A percentile compares a stretch with the other conserved stretches of the same genome.
Conservation (phyloP, 495 filamentous ascomycete species). For the Hyaloscypha bicolor region DNA sequence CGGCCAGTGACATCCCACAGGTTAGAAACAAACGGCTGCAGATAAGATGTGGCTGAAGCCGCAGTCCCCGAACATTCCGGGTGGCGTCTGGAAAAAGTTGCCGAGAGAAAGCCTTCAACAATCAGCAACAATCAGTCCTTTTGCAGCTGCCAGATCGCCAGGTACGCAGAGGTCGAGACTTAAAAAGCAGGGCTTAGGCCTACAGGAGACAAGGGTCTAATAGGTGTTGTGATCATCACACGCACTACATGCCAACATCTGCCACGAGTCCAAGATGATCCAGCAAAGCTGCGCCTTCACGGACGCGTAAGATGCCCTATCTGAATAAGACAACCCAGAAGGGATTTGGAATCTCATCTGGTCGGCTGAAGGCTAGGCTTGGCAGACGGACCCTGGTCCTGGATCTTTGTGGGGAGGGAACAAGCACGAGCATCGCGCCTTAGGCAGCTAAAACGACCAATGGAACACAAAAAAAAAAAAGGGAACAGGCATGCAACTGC, state of each 20-base stretch:
- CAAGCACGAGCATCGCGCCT: no score
- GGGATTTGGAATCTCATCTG: not conserved
- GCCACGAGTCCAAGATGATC: not conserved
- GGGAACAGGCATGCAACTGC: no score
- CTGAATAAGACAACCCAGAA: not conserved
- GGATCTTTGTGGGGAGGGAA: conserved; percentile 8
- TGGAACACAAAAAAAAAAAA: no score
- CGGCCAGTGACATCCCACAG: not conserved
- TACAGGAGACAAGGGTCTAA: not conserved
- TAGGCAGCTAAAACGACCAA: no score
- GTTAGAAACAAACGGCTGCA: not conserved
- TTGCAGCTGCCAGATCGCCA: not conserved
- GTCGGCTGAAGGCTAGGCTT: not conserved
- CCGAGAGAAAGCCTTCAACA: not conserved
- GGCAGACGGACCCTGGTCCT: conserved; percentile 8
- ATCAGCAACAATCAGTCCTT: not conserved
- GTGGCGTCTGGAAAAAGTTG: not conserved
- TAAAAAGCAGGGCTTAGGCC: not conserved
- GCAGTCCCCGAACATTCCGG: not conserved
- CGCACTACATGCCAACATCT: not conserved
- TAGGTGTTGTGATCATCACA: not conserved
- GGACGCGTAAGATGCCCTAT: not conserved
- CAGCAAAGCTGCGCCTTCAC: not conserved
- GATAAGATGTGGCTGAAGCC: not conserved
- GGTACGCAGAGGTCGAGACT: not conserved